A percentile compares a stretch with the other conserved stretches of the same genome.
Conservation (phyloP, 78 protist species). For the Polysphondylium violaceum region DNA sequence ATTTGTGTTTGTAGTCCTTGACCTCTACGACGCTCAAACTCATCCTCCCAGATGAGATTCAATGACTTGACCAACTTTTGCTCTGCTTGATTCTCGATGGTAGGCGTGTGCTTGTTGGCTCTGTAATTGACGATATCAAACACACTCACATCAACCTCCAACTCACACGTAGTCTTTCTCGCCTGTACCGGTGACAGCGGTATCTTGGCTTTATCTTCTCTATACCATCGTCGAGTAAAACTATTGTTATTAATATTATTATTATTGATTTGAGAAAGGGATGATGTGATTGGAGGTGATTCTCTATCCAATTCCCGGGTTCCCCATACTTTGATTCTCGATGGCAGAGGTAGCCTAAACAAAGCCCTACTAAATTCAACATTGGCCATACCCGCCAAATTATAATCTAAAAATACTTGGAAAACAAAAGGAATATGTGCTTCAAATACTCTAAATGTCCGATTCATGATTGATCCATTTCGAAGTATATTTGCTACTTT, state of each 20-base stretch:
- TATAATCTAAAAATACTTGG: conserved; percentile 88
- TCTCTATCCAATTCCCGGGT: not conserved
- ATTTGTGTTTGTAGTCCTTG: conserved; percentile 30
- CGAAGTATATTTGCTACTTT: conserved; percentile 55
- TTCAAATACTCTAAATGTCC: conserved; percentile 78
- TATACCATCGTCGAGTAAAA: not conserved
- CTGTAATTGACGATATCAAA: conserved; percentile 33
- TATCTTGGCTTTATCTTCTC: not conserved
- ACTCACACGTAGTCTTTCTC: conserved; percentile 80
- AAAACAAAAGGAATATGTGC: conserved; percentile 92
- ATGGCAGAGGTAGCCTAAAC: conserved; percentile 68
- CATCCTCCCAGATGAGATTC: conserved; percentile 64
- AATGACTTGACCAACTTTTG: conserved; percentile 64
- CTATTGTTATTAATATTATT: not conserved
- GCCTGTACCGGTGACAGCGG: conserved; percentile 22
- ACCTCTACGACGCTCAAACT: conserved; percentile 8
- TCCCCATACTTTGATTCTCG: conserved; percentile 37
- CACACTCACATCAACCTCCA: conserved; percentile 67
- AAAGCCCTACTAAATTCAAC: conserved; percentile 32
- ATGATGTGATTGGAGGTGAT: conserved; percentile 9
- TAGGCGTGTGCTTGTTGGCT: conserved; percentile 38
- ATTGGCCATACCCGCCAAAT: conserved; percentile 87
- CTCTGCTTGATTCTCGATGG: conserved; percentile 2
- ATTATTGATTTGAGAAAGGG: not conserved
- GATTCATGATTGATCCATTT: conserved; percentile 64